phyloP scores from a whole-genome alignment of 2,329 filamentous ascomycete species.

The Chaetomium olivaceum region DNA sequence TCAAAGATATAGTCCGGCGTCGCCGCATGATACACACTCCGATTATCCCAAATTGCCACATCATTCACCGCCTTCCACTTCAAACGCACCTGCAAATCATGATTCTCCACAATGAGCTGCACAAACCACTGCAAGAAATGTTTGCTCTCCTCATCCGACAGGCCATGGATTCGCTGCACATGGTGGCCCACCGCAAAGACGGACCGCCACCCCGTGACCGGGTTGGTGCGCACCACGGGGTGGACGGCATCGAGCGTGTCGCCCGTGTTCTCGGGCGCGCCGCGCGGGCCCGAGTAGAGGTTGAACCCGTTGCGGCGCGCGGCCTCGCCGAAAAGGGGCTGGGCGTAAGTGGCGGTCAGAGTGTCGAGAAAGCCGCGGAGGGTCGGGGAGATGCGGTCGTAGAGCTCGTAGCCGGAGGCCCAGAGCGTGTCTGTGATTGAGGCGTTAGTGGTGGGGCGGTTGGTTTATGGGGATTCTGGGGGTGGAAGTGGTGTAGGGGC shows the following conservation, averaged over 20 bases:
- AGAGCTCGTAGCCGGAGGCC: conserved; percentile 67
- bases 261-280: conserved; percentile 54
- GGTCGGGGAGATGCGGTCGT: conserved; percentile 60
- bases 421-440: conserved; percentile 56
- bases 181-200: conserved; percentile 55
- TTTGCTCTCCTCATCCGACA: conserved; percentile 50
- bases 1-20: conserved; percentile 53
- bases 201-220: conserved; percentile 59
- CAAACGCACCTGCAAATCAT: conserved; percentile 55
- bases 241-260: conserved; percentile 51
- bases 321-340: conserved; percentile 52
- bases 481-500: no score
- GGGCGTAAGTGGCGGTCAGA: conserved; percentile 56
- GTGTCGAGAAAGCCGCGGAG: conserved; percentile 60
- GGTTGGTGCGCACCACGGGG: conserved; percentile 58
- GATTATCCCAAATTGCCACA: conserved; percentile 59
- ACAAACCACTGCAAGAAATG: conserved; percentile 55
- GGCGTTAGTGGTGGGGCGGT: no score
- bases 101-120: conserved; percentile 53
- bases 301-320: conserved; percentile 48
- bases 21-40: conserved; percentile 56
- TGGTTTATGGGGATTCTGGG: no score
- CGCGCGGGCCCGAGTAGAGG: conserved; percentile 49
- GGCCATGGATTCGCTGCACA: conserved; percentile 52
- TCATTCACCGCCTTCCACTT: conserved; percentile 50